Evolutionary conservation across 2,329 filamentous ascomycete genomes (phyloP).

Genomic region (Fusarium sp.): DNA sequence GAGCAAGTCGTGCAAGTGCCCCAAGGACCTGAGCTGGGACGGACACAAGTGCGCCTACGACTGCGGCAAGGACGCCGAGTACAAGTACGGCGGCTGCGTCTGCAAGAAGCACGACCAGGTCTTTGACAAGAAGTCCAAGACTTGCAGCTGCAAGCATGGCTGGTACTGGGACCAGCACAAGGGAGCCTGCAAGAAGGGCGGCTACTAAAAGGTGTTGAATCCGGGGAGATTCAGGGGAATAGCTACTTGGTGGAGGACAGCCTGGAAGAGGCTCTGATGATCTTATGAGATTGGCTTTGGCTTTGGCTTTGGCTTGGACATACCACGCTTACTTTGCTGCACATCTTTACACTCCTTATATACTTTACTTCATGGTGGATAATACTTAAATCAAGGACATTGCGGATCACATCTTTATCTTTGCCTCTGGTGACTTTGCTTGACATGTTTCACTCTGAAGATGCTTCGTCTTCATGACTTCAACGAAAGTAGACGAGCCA

Average conservation of each 20-base stretch:
- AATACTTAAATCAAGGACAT: constrained; percentile 33
- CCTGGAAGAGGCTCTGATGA: not conserved
- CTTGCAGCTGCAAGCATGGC: constrained; percentile 28
- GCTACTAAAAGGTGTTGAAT: constrained; percentile 4
- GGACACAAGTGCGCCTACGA: constrained; percentile 25
- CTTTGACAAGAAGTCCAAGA: constrained; percentile 25
- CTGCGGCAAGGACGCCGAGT: constrained; percentile 33
- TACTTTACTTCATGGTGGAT: constrained; percentile 27
- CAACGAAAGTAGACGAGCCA: no score
- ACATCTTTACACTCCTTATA: constrained; percentile 33
- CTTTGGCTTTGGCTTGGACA: not conserved
- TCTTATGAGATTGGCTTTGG: not conserved
- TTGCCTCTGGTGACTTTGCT: not conserved
- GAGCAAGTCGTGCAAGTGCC: constrained; percentile 30
- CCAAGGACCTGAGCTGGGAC: constrained; percentile 32
- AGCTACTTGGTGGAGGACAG: not conserved
- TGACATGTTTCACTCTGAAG: no score
- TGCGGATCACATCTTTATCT: not conserved
- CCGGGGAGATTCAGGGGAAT: not conserved
- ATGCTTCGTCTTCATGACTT: no score
- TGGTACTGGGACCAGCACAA: constrained; percentile 21
- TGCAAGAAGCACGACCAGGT: constrained; percentile 32
- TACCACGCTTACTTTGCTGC: constrained; percentile 11
- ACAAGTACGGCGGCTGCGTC: constrained; percentile 31
- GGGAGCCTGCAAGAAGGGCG: constrained; percentile 27